Evolutionary conservation across 2,329 filamentous ascomycete genomes (phyloP).

Genomic region (Aspergillus costaricaensis): DNA sequence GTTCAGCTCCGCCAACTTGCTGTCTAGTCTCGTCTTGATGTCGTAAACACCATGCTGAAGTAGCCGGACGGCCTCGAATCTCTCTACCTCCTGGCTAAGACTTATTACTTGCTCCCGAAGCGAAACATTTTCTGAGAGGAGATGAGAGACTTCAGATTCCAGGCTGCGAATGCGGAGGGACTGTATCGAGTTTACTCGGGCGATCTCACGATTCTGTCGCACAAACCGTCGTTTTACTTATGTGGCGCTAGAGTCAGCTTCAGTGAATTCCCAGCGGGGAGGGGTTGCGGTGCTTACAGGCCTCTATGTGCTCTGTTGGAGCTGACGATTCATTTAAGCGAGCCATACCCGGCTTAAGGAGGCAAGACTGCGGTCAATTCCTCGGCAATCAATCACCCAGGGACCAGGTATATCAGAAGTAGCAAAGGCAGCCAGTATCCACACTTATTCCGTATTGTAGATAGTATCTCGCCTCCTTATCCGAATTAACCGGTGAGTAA

Average conservation of each 20-base stretch:
- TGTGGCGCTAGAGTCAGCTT: not conserved
- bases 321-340: constrained; percentile 51
- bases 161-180: constrained; percentile 65
- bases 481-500: not conserved
- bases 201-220: constrained; percentile 67
- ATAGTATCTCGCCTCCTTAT: not conserved
- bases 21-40: constrained; percentile 57
- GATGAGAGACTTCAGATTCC: constrained; percentile 62
- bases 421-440: not conserved
- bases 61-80: constrained; percentile 46
- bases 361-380: not conserved
- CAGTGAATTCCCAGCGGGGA: not conserved
- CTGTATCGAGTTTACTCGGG: constrained; percentile 64
- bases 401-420: too few species aligned
- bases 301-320: constrained; percentile 50
- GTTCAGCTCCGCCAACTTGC: constrained; percentile 59
- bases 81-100: constrained; percentile 57
- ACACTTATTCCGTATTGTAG: not conserved
- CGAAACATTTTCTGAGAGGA: constrained; percentile 62
- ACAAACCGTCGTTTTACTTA: constrained; percentile 66
- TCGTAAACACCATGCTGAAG: constrained; percentile 52
- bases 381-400: not conserved
- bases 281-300: constrained; percentile 39
- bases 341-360: constrained; percentile 45
- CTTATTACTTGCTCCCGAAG: constrained; percentile 61